phyloP scores from a whole-genome alignment of 1,284 basidiomycete genomes.

The Leccinum ponderosum region DNA sequence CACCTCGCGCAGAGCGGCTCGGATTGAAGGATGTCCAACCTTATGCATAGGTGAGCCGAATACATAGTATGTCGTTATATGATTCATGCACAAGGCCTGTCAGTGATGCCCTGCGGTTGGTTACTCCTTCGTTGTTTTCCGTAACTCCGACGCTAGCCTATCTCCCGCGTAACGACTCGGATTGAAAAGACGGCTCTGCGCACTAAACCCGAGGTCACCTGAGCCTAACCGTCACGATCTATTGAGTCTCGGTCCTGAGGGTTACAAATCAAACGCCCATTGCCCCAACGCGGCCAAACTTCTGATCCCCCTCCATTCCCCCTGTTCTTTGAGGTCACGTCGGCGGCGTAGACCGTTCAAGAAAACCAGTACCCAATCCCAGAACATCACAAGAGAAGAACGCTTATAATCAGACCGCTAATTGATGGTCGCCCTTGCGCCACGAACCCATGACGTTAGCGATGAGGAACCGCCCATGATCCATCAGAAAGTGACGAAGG shows the following conservation, averaged over 20 bases:
- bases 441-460: conserved; percentile 4
- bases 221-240: not conserved
- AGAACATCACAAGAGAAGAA: not conserved
- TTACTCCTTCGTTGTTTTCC: not conserved
- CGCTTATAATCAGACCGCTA: not conserved
- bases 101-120: not conserved
- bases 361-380: not conserved
- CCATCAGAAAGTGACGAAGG: conserved; percentile 22
- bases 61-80: too few species aligned
- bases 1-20: too few species aligned
- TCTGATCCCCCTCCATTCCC: not conserved
- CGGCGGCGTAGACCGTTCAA: not conserved
- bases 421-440: not conserved
- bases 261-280: not conserved
- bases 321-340: not conserved
- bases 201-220: not conserved
- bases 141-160: not conserved
- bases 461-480: not conserved
- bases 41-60: too few species aligned
- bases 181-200: not conserved
- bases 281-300: not conserved
- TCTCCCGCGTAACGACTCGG: not conserved
- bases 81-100: too few species aligned
- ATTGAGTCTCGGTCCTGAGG: not conserved
- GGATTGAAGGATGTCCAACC: too few species aligned